Percentiles rank a stretch among this genome's conserved stretches.
Evolutionary conservation across 2,329 filamentous ascomycete genomes (phyloP).

Genomic region (Thielaviopsis populi): DNA sequence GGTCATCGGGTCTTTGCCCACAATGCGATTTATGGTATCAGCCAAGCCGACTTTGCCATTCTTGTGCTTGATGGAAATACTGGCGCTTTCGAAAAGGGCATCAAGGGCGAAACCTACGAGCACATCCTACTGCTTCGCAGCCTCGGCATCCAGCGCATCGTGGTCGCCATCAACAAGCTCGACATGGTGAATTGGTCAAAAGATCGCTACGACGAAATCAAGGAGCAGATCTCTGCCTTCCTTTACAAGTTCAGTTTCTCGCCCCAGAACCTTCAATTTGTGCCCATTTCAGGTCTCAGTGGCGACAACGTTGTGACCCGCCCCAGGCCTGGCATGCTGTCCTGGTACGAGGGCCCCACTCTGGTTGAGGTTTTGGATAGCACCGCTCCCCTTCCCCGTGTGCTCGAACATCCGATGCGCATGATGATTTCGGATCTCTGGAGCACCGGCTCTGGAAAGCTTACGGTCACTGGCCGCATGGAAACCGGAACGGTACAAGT

Average conservation of each 20-base stretch:
- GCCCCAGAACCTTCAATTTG: slow-evolving; percentile 64
- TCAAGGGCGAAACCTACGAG: slow-evolving; percentile 88
- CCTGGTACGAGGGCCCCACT: slow-evolving; percentile 71
- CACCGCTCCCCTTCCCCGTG: slow-evolving; percentile 53
- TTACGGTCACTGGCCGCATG: slow-evolving; percentile 75
- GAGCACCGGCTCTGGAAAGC: slow-evolving; percentile 59
- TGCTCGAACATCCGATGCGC: slow-evolving; percentile 64
- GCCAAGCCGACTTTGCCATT: slow-evolving; percentile 89
- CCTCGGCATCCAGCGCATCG: slow-evolving; percentile 73
- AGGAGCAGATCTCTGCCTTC: slow-evolving; percentile 69
- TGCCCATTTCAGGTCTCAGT: slow-evolving; percentile 77
- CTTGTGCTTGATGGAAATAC: slow-evolving; percentile 83
- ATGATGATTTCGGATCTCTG: slow-evolving; percentile 83
- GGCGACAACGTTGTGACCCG: slow-evolving; percentile 69
- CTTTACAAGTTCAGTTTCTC: slow-evolving; percentile 70
- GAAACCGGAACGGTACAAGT: slow-evolving; percentile 72
- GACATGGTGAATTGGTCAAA: slow-evolving; percentile 75
- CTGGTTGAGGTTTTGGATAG: slow-evolving; percentile 72
- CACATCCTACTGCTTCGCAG: slow-evolving; percentile 81
- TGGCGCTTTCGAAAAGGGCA: slow-evolving; percentile 82
- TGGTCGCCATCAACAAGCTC: slow-evolving; percentile 92
- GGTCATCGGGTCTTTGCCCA: slow-evolving; percentile 93
- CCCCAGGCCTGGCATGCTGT: slow-evolving; percentile 29
- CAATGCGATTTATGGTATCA: slow-evolving; percentile 96
- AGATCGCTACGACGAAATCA: slow-evolving; percentile 71